Evolutionary conservation across 768 basidiomycete species (phyloP).

Genomic region (Rhodosporidiobolus odoratus): DNA sequence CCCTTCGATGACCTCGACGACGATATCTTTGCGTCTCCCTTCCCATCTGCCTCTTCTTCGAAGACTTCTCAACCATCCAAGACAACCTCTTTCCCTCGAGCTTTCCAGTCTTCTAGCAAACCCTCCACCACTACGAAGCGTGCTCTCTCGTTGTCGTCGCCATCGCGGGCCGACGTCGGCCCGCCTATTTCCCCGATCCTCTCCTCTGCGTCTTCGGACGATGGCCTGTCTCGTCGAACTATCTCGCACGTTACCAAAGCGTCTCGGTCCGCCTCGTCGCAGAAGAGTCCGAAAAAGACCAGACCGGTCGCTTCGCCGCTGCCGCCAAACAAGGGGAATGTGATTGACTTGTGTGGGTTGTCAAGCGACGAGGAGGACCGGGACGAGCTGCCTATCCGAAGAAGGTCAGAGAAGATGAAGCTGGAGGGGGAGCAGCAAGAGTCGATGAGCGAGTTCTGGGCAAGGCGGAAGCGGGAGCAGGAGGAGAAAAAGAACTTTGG

Average conservation of each 20-base stretch:
- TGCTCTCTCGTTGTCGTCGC: neutral
- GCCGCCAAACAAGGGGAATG: neutral
- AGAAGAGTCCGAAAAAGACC: neutral
- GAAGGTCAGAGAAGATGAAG: neutral
- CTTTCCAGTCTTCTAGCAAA: no score
- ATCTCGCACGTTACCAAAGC: constrained; percentile 2
- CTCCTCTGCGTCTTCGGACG: neutral
- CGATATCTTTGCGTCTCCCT: no score
- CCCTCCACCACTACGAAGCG: neutral
- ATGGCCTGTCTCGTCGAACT: neutral
- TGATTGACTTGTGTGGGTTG: neutral
- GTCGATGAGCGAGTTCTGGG: neutral
- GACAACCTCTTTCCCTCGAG: neutral
- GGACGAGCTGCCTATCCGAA: no score
- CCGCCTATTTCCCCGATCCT: neutral
- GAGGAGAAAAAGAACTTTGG: neutral
- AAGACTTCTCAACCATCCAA: neutral
- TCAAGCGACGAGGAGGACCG: neutral
- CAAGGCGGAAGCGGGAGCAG: neutral
- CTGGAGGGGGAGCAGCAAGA: neutral
- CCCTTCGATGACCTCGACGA: no score
- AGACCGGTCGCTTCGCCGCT: neutral
- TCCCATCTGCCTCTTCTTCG: neutral
- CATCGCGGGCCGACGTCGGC: neutral
- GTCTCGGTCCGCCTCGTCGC: neutral